Evolutionary conservation across 176 grass and related monocot species (phyloP), one percentile per base, ranked within the genome.

Genomic region (Saccharum officinarum): DNA sequence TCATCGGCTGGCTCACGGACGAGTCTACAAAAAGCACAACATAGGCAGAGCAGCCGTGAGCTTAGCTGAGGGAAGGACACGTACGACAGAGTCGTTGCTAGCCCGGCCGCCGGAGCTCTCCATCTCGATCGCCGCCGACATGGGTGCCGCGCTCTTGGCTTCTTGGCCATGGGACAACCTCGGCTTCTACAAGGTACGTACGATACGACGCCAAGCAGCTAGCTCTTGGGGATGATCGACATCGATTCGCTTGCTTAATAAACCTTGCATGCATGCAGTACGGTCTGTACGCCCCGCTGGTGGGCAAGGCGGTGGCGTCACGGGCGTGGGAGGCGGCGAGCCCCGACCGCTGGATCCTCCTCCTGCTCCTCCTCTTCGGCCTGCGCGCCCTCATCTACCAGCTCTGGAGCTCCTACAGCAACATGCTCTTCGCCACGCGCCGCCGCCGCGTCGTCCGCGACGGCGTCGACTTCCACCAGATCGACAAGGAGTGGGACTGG

Each of bases 401-500:
- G 80, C 20, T 92, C 41, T 92, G 80, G 92, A 81, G 75, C 83
- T 94, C 86, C 77, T 97, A 75, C 79, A 90, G 86, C 77, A 97
- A 92, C 92, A 92, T 97, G 90, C 84, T 91, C 20, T 94, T 97
- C 91, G 81, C 85, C 77, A 94, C 82, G 9, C 92, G 92, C 8
- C 83, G 79, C 8, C 90, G 91, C 23, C 91, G 82, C 69, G 81
- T 94, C 83, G 78, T 89, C 69, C 79, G 91, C 33, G 77, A 96
- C 46, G 89, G 93, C 25, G 83, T 96, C 42, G 88, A 99, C 80
- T 96, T 89, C 47, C 59, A 80, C 0, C 92, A 94, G 77, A 96
- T 99, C 55, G 97, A 99, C 86, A 87, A 69, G 52, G 93, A 99
- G 90, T 99, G 97, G 97, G 83, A 99, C 84, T 99, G 97, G 97